Evolutionary conservation across 257 asterid genomes (phyloP), one percentile per base, ranked within the genome.

Genomic region (Scutellaria galericulata): DNA sequence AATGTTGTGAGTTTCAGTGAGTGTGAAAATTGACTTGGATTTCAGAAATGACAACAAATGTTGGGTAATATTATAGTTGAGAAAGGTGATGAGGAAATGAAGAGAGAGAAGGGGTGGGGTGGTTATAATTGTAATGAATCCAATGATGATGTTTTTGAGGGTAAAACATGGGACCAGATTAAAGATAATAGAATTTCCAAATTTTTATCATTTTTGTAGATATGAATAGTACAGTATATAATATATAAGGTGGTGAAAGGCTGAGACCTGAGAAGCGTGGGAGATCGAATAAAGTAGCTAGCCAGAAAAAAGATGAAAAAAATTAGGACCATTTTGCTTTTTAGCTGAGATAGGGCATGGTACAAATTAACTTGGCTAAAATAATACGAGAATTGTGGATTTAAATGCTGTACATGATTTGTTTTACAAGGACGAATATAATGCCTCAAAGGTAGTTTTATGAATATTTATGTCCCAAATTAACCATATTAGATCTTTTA

Each of bases 61-160:
- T 71, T 77, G 57, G 71, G 51, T 58, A 47, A 46, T 66, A 11
- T 41, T 39, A 47, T n/a, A 9, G 40, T 14, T 9, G 78, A 9
- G 5, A 2, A 27, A 11, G 52, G 54, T 53, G 13, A 15, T 14
- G 52, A 50, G 39, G 37, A 48, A 47, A 75, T 51, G 61, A 62
- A 60, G 73, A 74, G 31, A 39, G 74, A 9, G 52, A 7, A 56
- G 0, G 35, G 13, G 47, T 37, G 5, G 42, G 12, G 59, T 64
- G n/a, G 6, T 62, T 24, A 68, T 15, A 79, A 31, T 31, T 31
- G 37, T 31, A 31, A 31, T 31, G 37, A 1, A 31, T 31, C 37
- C 3, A 31, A 83, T 83, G 75, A 83, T 83, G 72, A 68, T 83
- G 87, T 71, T 57, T 47, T n/a, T n/a, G 24, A 35, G 71, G 72